phyloP scores from a whole-genome alignment of 2,329 filamentous ascomycete genomes.

The Orbilia javanica region DNA sequence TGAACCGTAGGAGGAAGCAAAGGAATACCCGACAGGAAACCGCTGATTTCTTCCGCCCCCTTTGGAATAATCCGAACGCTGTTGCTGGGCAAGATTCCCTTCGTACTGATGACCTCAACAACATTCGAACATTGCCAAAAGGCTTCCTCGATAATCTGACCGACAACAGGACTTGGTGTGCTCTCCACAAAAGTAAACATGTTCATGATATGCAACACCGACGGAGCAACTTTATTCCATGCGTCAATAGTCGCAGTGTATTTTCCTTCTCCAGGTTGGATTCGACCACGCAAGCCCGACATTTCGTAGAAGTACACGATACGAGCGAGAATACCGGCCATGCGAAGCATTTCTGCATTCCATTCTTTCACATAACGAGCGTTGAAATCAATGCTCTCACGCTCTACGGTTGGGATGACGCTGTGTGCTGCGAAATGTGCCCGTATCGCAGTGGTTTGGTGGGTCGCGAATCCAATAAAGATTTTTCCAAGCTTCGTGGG shows the following conservation, averaged over 20 bases:
- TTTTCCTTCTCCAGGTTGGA: constrained; percentile 65
- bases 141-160: constrained; percentile 88
- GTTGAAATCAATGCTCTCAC: constrained; percentile 96
- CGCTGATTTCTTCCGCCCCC: constrained; percentile 73
- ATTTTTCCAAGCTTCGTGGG: constrained; percentile 90
- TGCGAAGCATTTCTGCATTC: constrained; percentile 93
- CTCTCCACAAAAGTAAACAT: constrained; percentile 90
- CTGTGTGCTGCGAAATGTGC: constrained; percentile 96
- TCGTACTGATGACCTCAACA: constrained; percentile 88
- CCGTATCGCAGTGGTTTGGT: constrained; percentile 93
- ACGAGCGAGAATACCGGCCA: constrained; percentile 88
- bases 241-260: constrained; percentile 76
- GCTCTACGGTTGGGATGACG: constrained; percentile 95
- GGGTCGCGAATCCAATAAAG: constrained; percentile 97
- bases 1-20: constrained; percentile 83
- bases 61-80: constrained; percentile 81
- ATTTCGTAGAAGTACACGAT: constrained; percentile 91
- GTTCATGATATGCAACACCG: constrained; percentile 77
- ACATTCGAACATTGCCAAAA: constrained; percentile 94
- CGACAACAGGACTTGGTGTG: constrained; percentile 85
- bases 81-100: constrained; percentile 85
- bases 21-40: constrained; percentile 89
- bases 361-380: constrained; percentile 93
- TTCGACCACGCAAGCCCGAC: constrained; percentile 76
- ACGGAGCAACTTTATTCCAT: constrained; percentile 65